Evolutionary conservation across 768 basidiomycete species (phyloP), one percentile per base, ranked within the genome.

Genomic region (Suillus discolor): DNA sequence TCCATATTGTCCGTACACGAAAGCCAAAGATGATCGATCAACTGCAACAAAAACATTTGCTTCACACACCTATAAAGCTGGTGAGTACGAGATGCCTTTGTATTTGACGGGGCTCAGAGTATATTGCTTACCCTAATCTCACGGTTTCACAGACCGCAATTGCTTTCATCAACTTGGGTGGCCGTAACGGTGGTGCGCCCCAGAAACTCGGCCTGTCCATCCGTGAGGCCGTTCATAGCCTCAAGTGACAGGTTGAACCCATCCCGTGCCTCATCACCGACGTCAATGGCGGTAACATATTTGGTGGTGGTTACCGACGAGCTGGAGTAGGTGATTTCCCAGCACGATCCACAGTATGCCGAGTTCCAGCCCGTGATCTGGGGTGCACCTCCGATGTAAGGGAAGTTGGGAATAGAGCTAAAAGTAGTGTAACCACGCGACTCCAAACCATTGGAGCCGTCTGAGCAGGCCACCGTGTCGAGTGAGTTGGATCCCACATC

Each of bases 281-380:
- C 77, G 69, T 90, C 87, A 28, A 91, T 77, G 1, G 83, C 88
- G 1, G 84, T 73, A 13, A 89, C 71, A 47, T 79, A 81, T 73
- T 88, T 78, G 62, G 71, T 81, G 64, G 66, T 80, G 25, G 70
- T 70, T 68, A 78, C 6, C 66, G 62, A 60, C 39, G 51, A 13
- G 45, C 76, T 74, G 44, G 79, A 78, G 74, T 81, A 89, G 6
- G 83, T 82, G 67, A 90, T 71, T 65, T 79, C 63, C 87, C 87
- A 90, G 75, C 89, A 90, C 31, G 82, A 81, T 2, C 87, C 87
- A 69, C 89, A 90, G 53, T 79, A 76, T 2, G 73, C 66, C 1
- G 86, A 88, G 71, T 85, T 80, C 75, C 77, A 89, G 34, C 81
- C 83, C 7, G 73, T 74, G 64, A 90, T 78, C 44, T 81, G 85